phyloP scores from a whole-genome alignment of 352 stramenopile genomes.

The Pythium rhizo-oryzae region DNA sequence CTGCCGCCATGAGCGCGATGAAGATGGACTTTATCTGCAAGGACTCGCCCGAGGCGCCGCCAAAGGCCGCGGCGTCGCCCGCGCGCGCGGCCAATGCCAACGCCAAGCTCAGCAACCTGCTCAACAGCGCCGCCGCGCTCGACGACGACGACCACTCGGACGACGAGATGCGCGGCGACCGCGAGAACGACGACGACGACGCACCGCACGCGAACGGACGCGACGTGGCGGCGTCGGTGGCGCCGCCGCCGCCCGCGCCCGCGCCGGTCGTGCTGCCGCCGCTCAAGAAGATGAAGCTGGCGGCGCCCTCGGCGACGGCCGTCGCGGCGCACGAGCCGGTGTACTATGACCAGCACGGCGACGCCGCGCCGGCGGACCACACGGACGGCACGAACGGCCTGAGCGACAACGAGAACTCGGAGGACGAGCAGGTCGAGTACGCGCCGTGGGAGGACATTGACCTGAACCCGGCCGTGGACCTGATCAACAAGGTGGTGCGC shows the following conservation, averaged over 20 bases:
- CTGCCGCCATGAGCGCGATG: conserved; percentile 62
- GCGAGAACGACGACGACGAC: conserved; percentile 6
- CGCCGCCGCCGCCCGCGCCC: neutral
- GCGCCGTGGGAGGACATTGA: conserved; percentile 81
- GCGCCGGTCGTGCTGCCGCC: conserved; percentile 11
- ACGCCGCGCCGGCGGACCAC: conserved; percentile 6
- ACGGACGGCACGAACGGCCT: conserved; percentile 43
- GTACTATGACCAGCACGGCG: conserved; percentile 6
- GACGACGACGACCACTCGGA: conserved; percentile 30
- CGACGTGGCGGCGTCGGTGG: too few species aligned
- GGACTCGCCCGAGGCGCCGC: conserved; percentile 36
- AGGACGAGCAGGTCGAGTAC: conserved; percentile 82
- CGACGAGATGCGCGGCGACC: conserved; percentile 22
- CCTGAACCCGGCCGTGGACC: conserved; percentile 77
- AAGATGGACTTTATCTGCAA: conserved; percentile 87
- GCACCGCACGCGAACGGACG: neutral
- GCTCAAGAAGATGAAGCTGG: conserved; percentile 20
- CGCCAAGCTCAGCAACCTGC: conserved; percentile 41
- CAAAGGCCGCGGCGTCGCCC: neutral
- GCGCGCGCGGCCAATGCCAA: conserved; percentile 26
- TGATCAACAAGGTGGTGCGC: conserved; percentile 67
- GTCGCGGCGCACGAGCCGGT: neutral
- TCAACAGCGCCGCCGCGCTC: conserved; percentile 33
- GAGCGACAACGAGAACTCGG: conserved; percentile 83
- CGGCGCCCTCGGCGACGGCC: neutral